phyloP scores from a whole-genome alignment of 495 filamentous ascomycete species.

The Penicillium longicatenatum region DNA sequence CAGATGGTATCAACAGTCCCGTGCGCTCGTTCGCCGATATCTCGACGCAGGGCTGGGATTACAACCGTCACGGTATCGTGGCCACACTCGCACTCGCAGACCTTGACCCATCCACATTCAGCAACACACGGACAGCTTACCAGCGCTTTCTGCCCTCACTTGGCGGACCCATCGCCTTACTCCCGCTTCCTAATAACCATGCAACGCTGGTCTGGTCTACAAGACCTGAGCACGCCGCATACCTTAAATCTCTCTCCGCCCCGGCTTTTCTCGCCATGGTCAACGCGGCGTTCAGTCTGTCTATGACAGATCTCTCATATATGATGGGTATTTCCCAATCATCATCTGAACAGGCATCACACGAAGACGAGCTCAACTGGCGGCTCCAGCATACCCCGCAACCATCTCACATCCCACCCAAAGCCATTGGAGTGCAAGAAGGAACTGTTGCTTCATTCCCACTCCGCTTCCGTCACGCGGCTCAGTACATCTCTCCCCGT shows the following conservation, averaged over 20 bases:
- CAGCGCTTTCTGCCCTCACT: constrained; percentile 89
- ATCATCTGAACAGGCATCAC: constrained; percentile 31
- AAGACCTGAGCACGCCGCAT: constrained; percentile 71
- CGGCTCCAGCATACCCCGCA: constrained; percentile 68
- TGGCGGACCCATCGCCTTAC: constrained; percentile 80
- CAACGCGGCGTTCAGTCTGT: constrained; percentile 89
- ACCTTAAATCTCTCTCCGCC: constrained; percentile 71
- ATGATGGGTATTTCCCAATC: constrained; percentile 64
- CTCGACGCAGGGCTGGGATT: constrained; percentile 86
- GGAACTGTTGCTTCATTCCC: constrained; percentile 89
- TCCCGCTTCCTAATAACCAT: constrained; percentile 81
- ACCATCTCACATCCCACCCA: constrained; percentile 52
- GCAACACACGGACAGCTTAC: constrained; percentile 72
- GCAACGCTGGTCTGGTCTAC: constrained; percentile 94
- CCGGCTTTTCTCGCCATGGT: constrained; percentile 82
- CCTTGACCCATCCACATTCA: constrained; percentile 28
- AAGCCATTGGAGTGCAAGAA: constrained; percentile 68
- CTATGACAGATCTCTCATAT: constrained; percentile 74
- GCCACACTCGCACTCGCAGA: constrained; percentile 77
- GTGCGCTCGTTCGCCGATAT: constrained; percentile 90
- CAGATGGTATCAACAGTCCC: constrained; percentile 92
- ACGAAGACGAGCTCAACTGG: constrained; percentile 80
- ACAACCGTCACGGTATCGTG: constrained; percentile 85
- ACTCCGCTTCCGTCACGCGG: constrained; percentile 84
- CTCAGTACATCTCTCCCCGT: constrained; percentile 86